Base-by-base conservation (phyloP, 75 land plant species). In the Adiantum capillusveneris region DNA sequence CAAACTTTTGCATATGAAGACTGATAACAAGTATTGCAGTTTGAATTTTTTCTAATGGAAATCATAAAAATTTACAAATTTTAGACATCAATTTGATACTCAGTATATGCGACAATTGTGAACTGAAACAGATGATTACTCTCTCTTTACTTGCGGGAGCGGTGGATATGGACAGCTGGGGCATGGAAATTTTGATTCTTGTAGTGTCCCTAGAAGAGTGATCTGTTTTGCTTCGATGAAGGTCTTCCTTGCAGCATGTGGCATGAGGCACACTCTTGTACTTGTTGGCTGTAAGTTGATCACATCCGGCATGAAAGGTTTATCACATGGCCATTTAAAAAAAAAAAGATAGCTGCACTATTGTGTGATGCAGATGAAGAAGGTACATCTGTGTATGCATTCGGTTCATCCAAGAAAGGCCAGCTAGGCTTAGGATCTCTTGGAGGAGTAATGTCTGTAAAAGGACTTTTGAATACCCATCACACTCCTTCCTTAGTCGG, bases 101-200 rank as follows among this genome's bases (percentile, higher is more conserved):
- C n/a, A n/a, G n/a, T n/a, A n/a, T n/a, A n/a, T n/a, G n/a, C n/a
- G 62, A 42, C 19, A 12, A 1, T 18, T 42, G 28, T 44, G 48
- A 9, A 9, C 3, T 34, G 34, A 20, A 60, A 66, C 63, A 93
- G 98, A 83, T 52, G 29, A 19, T 26, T 86, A 95, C 21, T 49
- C 44, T 26, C 62, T 88, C 49, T 93, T 74, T 51, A 85, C 95
- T 56, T 85, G 96, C 70, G 98, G 98, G 34, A 86, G 85, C 81
- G 98, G 98, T 13, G 68, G 86, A 41, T 93, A 85, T 85, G 98
- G 98, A 51, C 98, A 93, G 76, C 90, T 93, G 62, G 98, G 98
- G 36, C 89, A 73, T 74, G 98, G 96, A 29, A 75, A 88, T 73
- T 70, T 44, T 60, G 58, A 58, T 56, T 73, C 76, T 21, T 82